These are phyloP conservation scores for Ophiostoma sp. DNA, from an alignment of 2,329 filamentous ascomycete genomes.

Conservation along the genomic window DNA sequence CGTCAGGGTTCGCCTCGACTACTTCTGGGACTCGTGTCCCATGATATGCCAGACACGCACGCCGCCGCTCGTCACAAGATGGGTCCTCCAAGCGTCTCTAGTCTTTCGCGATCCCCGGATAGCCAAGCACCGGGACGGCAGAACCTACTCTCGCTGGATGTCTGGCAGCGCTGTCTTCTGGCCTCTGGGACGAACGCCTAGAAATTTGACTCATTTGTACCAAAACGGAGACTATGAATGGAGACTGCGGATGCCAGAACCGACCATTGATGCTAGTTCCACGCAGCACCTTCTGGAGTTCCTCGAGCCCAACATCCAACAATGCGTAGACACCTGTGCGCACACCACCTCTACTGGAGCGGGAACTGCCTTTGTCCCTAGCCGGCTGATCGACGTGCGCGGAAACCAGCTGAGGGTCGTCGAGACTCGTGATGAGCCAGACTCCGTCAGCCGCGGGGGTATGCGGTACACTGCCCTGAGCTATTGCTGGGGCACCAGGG, in stretches of 20 bases:
- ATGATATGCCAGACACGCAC: not conserved
- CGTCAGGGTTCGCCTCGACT: not conserved
- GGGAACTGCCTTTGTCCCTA: not conserved
- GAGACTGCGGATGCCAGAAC: not conserved
- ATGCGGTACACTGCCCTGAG: not conserved
- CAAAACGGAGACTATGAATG: not conserved
- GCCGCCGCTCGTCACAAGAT: not conserved
- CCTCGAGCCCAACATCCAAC: not conserved
- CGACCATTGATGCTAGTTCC: not conserved
- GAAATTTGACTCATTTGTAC: too few species aligned
- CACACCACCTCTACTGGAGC: not conserved
- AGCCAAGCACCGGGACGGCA: not conserved
- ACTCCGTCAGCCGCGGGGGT: not conserved
- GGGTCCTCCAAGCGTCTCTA: not conserved
- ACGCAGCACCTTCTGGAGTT: not conserved
- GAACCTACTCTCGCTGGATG: not conserved
- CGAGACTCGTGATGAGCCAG: not conserved
- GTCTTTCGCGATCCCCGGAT: not conserved
- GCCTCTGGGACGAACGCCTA: not conserved
- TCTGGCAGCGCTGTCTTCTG: not conserved
- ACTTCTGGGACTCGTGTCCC: not conserved
- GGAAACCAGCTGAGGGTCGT: not conserved
- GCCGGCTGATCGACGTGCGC: not conserved
- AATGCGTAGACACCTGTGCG: not conserved
- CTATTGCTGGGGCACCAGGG: not conserved